Base-by-base conservation (phyloP, 225 moss, liverwort and hornwort species). In the Polytrichum commune region DNA sequence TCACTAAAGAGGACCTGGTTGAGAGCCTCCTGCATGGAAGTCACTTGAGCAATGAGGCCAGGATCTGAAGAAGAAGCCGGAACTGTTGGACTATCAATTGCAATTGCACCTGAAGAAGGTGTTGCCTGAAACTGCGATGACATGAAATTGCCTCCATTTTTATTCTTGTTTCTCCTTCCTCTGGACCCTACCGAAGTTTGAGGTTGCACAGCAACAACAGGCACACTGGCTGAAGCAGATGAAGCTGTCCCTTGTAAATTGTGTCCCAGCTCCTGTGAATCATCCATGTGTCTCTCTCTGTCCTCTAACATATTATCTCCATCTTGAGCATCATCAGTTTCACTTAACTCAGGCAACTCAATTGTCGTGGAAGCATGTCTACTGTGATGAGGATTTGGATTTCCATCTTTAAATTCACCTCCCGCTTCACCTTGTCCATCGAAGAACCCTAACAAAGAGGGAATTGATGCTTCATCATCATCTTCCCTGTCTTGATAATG, bases 121-220 rank as follows among this genome's bases (percentile, higher is more conserved):
- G 26, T 27, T 7, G 72, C 61, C 5, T 66, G 72, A 19, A 74
- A 29, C 26, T 85, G 81, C 26, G 74, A 64, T 26, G 83, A 72
- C 29, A 75, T 38, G 62, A 88, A 73, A n/a, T 74, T 71, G 55
- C 78, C 66, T 38, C 83, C 80, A 29, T 83, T 87, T 65, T 94
- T 94, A 76, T 94, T 94, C 72, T 94, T 94, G 64, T 85, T 94
- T 73, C 82, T 94, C 75, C 86, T 85, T 30, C 92, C 92, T 78
- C 89, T 94, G 3, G 69, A 74, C 54, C 83, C 80, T 33, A 80
- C 74, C 56, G 88, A 73, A 30, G 80, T 72, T 53, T 79, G 81
- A 74, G 83, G 76, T 10, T 86, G 86, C 54, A 75, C 62, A 24
- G 85, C 54, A 30, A 76, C 55, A 27, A 33, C 77, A 60, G 74